Evolutionary conservation across 495 filamentous ascomycete species (phyloP), one percentile per base, ranked within the genome.

Genomic region (Aspergillus funiculosus): DNA sequence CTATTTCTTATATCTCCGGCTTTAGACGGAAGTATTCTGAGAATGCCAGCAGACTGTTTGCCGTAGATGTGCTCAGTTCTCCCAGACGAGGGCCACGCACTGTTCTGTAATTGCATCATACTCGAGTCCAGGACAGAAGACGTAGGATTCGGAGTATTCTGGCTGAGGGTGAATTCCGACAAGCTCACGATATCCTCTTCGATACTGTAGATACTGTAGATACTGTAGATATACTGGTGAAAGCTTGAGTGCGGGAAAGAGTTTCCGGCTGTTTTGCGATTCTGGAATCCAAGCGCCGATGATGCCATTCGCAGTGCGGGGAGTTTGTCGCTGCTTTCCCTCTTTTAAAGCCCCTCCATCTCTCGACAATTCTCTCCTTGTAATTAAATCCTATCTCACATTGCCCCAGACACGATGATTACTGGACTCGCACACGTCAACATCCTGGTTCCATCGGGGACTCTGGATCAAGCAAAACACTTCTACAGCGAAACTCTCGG

Each of bases 381-480:
- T 20, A 17, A 17, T 2, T 14, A 11, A 22, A 39, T 3, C 36
- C 4, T 7, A 14, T 9, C 18, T 1, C 7, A 15, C 15, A 39
- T 6, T n/a, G n/a, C n/a, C n/a, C n/a, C 17, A 17, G 34, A 25
- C 31, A 68, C 49, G 3, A 80, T 81, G 76, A 83, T 83, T 40
- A 66, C 71, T 26, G 75, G 75, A 10, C 65, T 82, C 35, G 74
- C 76, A 11, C 79, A 81, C 60, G 61, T 82, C 38, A 83, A 83
- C 58, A 64, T 83, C 48, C 66, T 75, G 3, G 74, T 82, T 15
- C 76, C 78, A 0, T 54, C 56, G 0, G 75, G 67, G 29, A 78
- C 77, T 1, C 64, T 82, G 20, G 61, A 68, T 17, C 61, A 72
- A 7, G 80, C 80, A 6, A 50, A 61, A 6, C 64, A 57, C 8